A percentile compares a stretch with the other conserved stretches of the same genome.
Evolutionary conservation across 176 grass and related monocot species (phyloP).

Genomic region (Melocanna baccifera): DNA sequence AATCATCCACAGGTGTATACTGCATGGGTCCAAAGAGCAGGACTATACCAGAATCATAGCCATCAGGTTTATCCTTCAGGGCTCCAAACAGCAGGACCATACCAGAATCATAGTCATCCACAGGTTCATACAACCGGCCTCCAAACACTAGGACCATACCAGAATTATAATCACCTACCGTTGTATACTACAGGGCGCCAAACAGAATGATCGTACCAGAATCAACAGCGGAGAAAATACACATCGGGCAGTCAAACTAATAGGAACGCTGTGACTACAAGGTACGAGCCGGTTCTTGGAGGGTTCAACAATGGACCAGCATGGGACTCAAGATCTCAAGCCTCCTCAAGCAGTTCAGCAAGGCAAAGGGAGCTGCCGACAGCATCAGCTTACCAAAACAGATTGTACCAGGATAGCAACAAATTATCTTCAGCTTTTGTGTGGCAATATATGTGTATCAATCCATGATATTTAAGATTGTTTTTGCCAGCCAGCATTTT

Average conservation of each 20-base stretch:
- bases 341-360: neutral
- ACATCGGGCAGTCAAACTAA: neutral
- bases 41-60: neutral
- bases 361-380: constrained; percentile 2
- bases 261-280: neutral
- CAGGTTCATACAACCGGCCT: neutral
- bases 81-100: neutral
- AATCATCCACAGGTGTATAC: neutral
- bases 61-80: neutral
- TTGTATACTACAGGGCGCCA: neutral
- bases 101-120: neutral
- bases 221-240: constrained; percentile 16
- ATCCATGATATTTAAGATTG: too few relatives aligned
- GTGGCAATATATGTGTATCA: too few relatives aligned
- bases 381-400: neutral
- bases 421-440: neutral
- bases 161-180: constrained; percentile 15
- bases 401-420: neutral
- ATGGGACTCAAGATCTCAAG: constrained; percentile 4
- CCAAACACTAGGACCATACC: neutral
- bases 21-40: neutral
- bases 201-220: neutral
- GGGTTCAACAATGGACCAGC: constrained; percentile 8
- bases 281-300: constrained; percentile 24
- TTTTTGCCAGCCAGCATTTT: too few relatives aligned